Evolutionary conservation across 169 alveolate genomes (phyloP), one percentile per base, ranked within the genome.

Genomic region (Eimeria brunetti): DNA sequence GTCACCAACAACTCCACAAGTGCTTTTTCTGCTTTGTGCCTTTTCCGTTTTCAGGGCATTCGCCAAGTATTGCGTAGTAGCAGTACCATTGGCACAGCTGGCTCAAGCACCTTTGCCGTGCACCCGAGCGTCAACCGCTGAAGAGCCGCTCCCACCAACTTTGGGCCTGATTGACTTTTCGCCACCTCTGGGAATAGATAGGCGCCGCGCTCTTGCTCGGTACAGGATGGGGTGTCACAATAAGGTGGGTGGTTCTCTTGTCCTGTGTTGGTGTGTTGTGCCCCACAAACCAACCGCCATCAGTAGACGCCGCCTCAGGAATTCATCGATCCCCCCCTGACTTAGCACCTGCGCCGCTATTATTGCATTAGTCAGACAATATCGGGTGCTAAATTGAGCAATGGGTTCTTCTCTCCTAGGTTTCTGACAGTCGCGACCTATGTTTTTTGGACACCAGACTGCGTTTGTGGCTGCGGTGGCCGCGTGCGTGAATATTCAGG

Each of bases 1-100:
- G 78, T 12, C 83, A 12, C 12, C 6, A 38, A 36, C 80, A 36
- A 36, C n/a, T 3, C 51, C 53, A 73, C 22, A 12, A 20, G 53
- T 20, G 33, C 4, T 18, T 22, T 33, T 16, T 36, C 41, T 14
- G 14, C 33, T 14, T 14, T 6, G 27, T 41, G 14, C 80, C 46
- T 27, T 83, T 6, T 53, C 14, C 16, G 11, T 24, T 46, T 49
- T 11, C 96, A 93, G 96, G 93, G 88, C 88, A 22, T 75, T 56
- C 53, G 96, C 96, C 56, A 93, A 93, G 96, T 93, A 81, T 44
- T 88, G 93, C 53, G 81, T 93, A 71, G 96, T 93, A 78, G 96
- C 96, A 7, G 78, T 69, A n/a, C 96, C 96, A 27, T 81, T 93
- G 62, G 76, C 96, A 53, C 96, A 93, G 80, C 93, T 93, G 46